A percentile compares a stretch with the other conserved stretches of the same genome.
Conservation (phyloP, 106 monocot genomes). For the Agapanthus africanus region DNA sequence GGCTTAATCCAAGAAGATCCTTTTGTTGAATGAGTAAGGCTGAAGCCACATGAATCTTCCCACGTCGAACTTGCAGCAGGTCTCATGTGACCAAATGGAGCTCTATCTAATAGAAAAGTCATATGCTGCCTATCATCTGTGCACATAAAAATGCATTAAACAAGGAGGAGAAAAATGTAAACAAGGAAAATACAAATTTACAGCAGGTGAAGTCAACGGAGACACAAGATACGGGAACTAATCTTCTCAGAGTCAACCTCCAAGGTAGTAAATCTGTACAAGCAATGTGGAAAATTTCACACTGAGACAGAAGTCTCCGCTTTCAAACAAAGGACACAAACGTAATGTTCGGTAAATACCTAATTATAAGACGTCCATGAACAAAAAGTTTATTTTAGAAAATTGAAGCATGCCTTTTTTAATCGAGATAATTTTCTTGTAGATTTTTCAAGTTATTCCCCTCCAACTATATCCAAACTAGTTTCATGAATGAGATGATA, state of each 20-base stretch:
- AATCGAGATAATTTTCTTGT: neutral
- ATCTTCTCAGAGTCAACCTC: neutral
- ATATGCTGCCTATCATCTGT: slow-evolving; percentile 44
- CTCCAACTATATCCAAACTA: neutral
- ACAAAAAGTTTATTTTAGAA: neutral
- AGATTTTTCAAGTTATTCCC: neutral
- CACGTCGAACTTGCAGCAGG: slow-evolving; percentile 12
- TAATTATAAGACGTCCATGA: neutral
- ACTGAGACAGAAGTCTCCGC: too few species aligned
- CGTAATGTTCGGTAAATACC: too few species aligned
- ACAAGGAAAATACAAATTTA: neutral
- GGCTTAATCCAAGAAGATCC: slow-evolving; percentile 31
- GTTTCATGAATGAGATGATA: neutral
- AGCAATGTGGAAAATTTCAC: neutral
- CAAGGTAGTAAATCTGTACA: neutral
- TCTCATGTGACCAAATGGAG: slow-evolving; percentile 16
- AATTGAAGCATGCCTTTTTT: neutral
- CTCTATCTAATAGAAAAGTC: slow-evolving; percentile 20
- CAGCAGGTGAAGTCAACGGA: neutral
- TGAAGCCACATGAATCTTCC: slow-evolving; percentile 28
- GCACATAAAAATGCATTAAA: neutral
- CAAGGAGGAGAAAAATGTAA: neutral
- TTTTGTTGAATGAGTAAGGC: slow-evolving; percentile 26
- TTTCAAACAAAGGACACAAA: too few species aligned
- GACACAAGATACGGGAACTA: neutral